Conservation (phyloP, 2,329 filamentous ascomycete genomes). For the Penicillium sp. region DNA sequence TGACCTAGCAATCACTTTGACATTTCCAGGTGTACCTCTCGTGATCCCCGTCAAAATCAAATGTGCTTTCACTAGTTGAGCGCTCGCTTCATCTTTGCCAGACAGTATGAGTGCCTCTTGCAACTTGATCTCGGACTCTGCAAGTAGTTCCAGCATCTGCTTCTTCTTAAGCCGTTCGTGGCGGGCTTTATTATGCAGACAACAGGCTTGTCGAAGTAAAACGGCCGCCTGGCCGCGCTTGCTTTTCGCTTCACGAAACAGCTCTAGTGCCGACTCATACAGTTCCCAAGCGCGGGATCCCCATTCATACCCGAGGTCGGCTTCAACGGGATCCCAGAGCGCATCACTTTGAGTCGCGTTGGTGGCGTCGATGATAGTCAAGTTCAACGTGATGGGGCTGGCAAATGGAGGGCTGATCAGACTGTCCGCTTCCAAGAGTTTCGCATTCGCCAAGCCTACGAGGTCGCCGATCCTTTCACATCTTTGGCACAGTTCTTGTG, state of each 20-base stretch:
- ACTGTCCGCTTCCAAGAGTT: slow-evolving; percentile 24
- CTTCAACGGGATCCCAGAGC: slow-evolving; percentile 20
- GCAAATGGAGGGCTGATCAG: slow-evolving; percentile 22
- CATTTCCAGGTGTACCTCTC: slow-evolving; percentile 7
- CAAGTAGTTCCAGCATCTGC: slow-evolving; percentile 1
- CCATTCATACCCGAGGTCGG: slow-evolving; percentile 14
- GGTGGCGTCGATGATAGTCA: slow-evolving; percentile 15
- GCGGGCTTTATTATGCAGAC: slow-evolving; percentile 18
- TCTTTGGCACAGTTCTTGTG: slow-evolving; percentile 12
- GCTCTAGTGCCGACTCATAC: slow-evolving; percentile 17
- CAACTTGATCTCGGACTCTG: slow-evolving; percentile 9
- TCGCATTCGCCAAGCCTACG: slow-evolving; percentile 23
- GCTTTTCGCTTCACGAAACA: slow-evolving; percentile 16
- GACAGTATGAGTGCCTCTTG: slow-evolving; percentile 15
- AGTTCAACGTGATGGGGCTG: slow-evolving; percentile 24
- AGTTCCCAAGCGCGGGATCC: slow-evolving; percentile 5
- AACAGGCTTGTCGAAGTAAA: slow-evolving; percentile 25
- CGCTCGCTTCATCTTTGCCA: slow-evolving; percentile 21
- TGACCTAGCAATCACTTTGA: slow-evolving; percentile 11
- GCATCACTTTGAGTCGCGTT: slow-evolving; percentile 8
- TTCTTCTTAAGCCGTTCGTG: neutral
- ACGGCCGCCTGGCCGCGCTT: slow-evolving; percentile 24
- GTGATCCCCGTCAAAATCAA: slow-evolving; percentile 23
- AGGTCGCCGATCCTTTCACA: slow-evolving; percentile 17
- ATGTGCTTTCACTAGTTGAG: slow-evolving; percentile 21